Base-by-base conservation (phyloP, 257 asterid genomes). In the Prunella vulgaris region DNA sequence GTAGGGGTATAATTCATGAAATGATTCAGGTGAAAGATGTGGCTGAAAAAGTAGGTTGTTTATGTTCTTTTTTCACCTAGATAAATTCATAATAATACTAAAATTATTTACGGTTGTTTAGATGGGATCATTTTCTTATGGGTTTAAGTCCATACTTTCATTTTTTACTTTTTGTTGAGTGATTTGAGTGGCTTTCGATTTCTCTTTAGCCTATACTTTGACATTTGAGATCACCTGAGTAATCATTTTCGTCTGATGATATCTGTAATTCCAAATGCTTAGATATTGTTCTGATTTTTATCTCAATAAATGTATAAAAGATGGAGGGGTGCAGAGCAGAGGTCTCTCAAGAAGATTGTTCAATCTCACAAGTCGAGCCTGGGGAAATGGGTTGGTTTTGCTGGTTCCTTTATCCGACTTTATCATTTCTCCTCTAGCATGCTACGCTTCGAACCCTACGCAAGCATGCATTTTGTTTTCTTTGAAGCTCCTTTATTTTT, bases 371-470 rank as follows among this genome's bases (percentile, higher is more conserved):
- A 64, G 76, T 71, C 57, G 67, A 77, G 21, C 83, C 74, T 51
- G 84, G 71, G 58, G 90, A 80, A 25, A 69, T 69, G 10, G 90
- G 85, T 84, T 66, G 18, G 78, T 61, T 33, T 33, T 21, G 5
- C 54, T 64, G 28, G 38, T 70, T 74, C 70, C 58, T 69, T 60
- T 15, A 9, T 33, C 20, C 22, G 10, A 15, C 49, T 49, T 48
- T 10, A 20, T 32, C 51, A 18, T 40, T 64, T 58, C 61, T 52
- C 22, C 35, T 42, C 1, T 27, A 15, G 5, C 51, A 24, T 65
- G 38, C 59, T 30, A 49, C 64, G 15, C 42, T 56, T 57, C 57
- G 63, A 69, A 2, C 4, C 12, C 13, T 27, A n/a, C n/a, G n/a
- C n/a, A n/a, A n/a, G n/a, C n/a, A 37, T 54, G 33, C 37, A 62